Conservation (phyloP, 2,329 filamentous ascomycete species). For the Macrophomina tecta region DNA sequence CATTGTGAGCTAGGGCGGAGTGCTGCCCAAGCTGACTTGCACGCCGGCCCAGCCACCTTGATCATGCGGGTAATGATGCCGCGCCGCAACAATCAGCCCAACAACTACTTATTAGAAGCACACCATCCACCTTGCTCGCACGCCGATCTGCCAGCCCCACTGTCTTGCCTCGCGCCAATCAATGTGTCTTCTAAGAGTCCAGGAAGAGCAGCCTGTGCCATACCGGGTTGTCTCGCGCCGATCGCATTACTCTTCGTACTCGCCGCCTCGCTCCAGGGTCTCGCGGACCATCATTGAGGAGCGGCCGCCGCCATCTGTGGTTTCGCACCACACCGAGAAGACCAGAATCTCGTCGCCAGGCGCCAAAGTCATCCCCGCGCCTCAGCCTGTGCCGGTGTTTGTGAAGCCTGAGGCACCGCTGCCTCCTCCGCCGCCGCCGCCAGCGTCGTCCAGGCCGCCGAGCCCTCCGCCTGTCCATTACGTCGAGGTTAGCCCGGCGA, state of each 20-base stretch:
- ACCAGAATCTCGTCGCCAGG: constrained; percentile 31
- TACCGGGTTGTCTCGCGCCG: constrained; percentile 41
- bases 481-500: constrained; percentile 51
- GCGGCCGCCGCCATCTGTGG: constrained; percentile 28
- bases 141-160: constrained; percentile 4
- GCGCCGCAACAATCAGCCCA: not conserved
- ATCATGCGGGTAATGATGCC: too few relatives aligned
- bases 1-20: too few relatives aligned
- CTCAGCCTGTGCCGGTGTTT: constrained; percentile 49
- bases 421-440: constrained; percentile 38
- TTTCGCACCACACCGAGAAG: constrained; percentile 32
- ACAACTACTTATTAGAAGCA: not conserved
- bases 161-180: not conserved
- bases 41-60: too few relatives aligned
- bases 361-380: constrained; percentile 42
- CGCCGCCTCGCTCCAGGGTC: constrained; percentile 34
- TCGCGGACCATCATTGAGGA: constrained; percentile 39
- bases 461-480: constrained; percentile 43
- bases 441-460: constrained; percentile 35
- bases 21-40: too few relatives aligned
- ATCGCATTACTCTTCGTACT: constrained; percentile 37
- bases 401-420: constrained; percentile 37
- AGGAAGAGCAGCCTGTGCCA: constrained; percentile 50
- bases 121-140: not conserved
- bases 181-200: constrained; percentile 57